These are phyloP conservation scores for Geotrichum australiense DNA, from an alignment of 1,139 yeast species.

Conservation along the genomic window DNA sequence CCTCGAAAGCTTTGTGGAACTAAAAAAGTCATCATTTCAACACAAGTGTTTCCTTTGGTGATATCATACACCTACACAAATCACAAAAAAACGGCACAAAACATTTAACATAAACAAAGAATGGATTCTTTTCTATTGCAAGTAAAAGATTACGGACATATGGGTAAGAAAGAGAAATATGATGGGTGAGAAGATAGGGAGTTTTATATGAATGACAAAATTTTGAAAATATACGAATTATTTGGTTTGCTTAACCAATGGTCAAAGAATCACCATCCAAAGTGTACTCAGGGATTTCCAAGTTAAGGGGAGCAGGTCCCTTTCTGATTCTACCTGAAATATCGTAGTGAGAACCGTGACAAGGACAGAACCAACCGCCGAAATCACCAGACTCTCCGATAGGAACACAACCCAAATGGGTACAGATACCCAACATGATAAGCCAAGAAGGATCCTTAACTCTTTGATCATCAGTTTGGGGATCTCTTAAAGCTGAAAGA, in stretches of 20 bases:
- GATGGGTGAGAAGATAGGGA: too few species aligned
- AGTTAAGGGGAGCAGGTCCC: slow-evolving; percentile 99
- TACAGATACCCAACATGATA: slow-evolving; percentile 98
- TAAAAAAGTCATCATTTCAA: too few species aligned
- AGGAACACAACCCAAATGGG: slow-evolving; percentile 99
- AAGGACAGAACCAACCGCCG: slow-evolving; percentile 99
- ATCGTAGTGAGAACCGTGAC: slow-evolving; percentile 99
- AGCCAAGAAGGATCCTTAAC: slow-evolving; percentile 98
- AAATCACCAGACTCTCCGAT: slow-evolving; percentile 99
- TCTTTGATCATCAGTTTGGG: slow-evolving; percentile 88
- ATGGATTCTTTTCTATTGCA: too few species aligned
- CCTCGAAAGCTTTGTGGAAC: too few species aligned
- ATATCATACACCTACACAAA: too few species aligned
- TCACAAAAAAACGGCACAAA: too few species aligned
- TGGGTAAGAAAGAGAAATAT: too few species aligned
- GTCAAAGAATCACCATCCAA: slow-evolving; percentile 72
- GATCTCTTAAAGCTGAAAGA: slow-evolving; percentile 76
- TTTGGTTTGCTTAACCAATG: slow-evolving; percentile 51
- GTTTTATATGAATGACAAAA: background rate
- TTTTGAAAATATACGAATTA: too few species aligned
- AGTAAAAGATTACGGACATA: too few species aligned
- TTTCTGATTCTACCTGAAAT: slow-evolving; percentile 99
- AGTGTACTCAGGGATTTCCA: slow-evolving; percentile 91
- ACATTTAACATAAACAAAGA: too few species aligned
- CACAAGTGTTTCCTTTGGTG: too few species aligned